These are phyloP conservation scores for Abelmoschus esculentus DNA, from an alignment of 345 rosid species.

Conservation along the genomic window DNA sequence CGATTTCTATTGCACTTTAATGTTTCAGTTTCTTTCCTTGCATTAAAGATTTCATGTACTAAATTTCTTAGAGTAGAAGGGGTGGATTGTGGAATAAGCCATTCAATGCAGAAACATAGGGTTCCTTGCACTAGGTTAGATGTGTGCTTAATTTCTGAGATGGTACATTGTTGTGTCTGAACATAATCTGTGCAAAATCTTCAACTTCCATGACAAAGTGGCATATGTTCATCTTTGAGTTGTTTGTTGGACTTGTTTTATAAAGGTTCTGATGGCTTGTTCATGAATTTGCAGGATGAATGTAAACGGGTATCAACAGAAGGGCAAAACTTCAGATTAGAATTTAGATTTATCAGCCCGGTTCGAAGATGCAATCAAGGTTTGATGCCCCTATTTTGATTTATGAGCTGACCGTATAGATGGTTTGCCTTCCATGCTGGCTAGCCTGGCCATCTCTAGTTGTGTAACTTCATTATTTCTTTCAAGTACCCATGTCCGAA, in stretches of 20 bases:
- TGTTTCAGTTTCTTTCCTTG: neutral
- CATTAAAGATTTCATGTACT: neutral
- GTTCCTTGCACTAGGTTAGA: neutral
- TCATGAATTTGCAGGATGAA: constrained; percentile 61
- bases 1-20: neutral
- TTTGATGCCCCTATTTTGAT: constrained; percentile 13
- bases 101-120: neutral
- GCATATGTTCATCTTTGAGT: neutral
- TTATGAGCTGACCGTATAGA: neutral
- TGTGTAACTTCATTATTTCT: neutral
- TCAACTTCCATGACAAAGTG: neutral
- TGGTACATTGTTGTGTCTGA: neutral
- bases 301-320: constrained; percentile 85
- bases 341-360: constrained; percentile 76
- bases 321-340: constrained; percentile 80
- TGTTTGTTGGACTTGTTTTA: neutral
- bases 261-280: constrained; percentile 12
- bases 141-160: neutral
- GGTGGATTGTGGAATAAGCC: neutral
- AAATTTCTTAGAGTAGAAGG: neutral
- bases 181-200: neutral
- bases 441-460: neutral
- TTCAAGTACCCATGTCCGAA: neutral
- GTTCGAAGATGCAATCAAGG: constrained; percentile 94
- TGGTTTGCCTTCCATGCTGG: neutral